phyloP scores from a whole-genome alignment of 2,329 filamentous ascomycete species.

The Fusarium sacchari region DNA sequence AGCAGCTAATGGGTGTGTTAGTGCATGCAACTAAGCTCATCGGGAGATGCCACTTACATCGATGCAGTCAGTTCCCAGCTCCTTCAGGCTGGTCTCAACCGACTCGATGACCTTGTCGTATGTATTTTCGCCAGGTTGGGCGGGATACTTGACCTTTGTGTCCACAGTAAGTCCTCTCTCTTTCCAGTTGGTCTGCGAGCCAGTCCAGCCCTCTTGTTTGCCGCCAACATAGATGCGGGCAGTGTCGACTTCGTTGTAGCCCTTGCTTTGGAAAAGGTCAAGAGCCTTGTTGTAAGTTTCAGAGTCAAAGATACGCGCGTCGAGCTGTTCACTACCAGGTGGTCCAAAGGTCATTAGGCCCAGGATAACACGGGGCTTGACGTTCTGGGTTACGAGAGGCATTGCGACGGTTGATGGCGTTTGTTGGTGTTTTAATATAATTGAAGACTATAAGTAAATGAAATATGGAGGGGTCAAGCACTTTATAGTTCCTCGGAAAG shows the following conservation, averaged over 20 bases:
- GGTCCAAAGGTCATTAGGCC: slow-evolving; percentile 89
- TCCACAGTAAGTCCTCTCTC: slow-evolving; percentile 80
- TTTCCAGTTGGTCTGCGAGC: slow-evolving; percentile 76
- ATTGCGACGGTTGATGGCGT: slow-evolving; percentile 47
- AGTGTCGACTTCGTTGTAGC: slow-evolving; percentile 88
- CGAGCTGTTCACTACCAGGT: slow-evolving; percentile 59
- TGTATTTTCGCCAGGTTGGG: slow-evolving; percentile 66
- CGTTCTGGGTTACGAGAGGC: slow-evolving; percentile 56
- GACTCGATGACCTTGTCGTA: slow-evolving; percentile 71
- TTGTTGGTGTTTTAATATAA: background rate
- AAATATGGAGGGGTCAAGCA: background rate
- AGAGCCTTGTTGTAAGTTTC: slow-evolving; percentile 76
- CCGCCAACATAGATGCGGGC: slow-evolving; percentile 78
- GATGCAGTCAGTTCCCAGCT: slow-evolving; percentile 76
- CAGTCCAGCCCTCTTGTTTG: slow-evolving; percentile 81
- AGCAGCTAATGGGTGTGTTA: slow-evolving; percentile 45
- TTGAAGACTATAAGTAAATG: background rate
- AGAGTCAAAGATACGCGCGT: slow-evolving; percentile 75
- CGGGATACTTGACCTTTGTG: slow-evolving; percentile 78
- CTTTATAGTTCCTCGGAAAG: slow-evolving; percentile 13
- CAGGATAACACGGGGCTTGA: slow-evolving; percentile 77
- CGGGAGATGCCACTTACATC: slow-evolving; percentile 61
- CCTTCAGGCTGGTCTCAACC: slow-evolving; percentile 74
- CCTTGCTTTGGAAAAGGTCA: slow-evolving; percentile 79
- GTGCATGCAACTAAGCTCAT: background rate